Conservation (phyloP, 768 basidiomycete species). For the Podaxis carcinomalis region DNA sequence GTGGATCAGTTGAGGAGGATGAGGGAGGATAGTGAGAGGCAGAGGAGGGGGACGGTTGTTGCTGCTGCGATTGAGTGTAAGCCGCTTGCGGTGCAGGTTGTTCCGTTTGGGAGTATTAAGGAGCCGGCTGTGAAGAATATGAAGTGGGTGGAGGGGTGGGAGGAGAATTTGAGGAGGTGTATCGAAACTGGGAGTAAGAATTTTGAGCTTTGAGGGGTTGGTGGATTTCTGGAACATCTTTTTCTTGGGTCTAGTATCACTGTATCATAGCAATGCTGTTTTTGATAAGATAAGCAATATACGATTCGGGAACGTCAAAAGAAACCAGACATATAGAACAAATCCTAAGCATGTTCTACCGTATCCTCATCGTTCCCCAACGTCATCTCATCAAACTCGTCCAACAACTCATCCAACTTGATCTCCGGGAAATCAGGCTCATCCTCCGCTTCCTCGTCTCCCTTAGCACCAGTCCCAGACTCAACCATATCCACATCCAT, state of each 20-base stretch:
- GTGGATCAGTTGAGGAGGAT: constrained; percentile 16
- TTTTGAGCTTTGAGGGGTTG: not conserved
- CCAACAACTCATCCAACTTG: constrained; percentile 78
- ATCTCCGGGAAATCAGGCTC: constrained; percentile 90
- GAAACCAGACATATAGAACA: not conserved
- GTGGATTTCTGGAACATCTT: not conserved
- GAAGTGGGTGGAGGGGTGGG: not conserved
- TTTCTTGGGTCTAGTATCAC: not conserved
- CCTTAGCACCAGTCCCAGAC: not conserved
- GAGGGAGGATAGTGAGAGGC: constrained; percentile 21
- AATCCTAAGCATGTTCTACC: not conserved
- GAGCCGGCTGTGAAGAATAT: not conserved
- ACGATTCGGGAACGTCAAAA: not conserved
- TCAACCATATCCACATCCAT: constrained; percentile 44
- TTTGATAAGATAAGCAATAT: not conserved
- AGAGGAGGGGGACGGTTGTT: constrained; percentile 19
- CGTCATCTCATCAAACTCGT: constrained; percentile 91
- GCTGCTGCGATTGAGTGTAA: constrained; percentile 23
- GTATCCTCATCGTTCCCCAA: constrained; percentile 39
- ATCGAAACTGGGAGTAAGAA: not conserved
- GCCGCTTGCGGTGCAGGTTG: constrained; percentile 25
- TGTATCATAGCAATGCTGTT: no score
- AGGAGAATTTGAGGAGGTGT: not conserved
- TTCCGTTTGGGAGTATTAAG: constrained; percentile 23
- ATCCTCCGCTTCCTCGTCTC: constrained; percentile 49